Conservation (phyloP, 768 basidiomycete genomes). For the Termitomyces sp. region DNA sequence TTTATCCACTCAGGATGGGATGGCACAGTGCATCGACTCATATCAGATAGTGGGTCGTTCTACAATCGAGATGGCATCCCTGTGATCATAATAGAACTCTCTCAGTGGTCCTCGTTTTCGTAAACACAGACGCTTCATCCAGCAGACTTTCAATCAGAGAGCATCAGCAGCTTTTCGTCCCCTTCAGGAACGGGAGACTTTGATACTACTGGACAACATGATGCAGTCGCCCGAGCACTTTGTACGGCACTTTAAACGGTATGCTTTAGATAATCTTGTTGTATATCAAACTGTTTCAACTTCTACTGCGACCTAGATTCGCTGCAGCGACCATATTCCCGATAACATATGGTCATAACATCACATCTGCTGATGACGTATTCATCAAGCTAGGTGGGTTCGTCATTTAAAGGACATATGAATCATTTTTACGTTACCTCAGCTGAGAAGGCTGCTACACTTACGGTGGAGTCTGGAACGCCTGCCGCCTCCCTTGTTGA, state of each 20-base stretch:
- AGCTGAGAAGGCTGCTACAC: constrained; percentile 42
- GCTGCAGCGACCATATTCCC: constrained; percentile 43
- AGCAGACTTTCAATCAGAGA: constrained; percentile 42
- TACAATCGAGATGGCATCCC: background rate
- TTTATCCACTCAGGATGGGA: constrained; percentile 34
- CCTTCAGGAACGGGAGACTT: constrained; percentile 37
- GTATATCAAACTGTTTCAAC: background rate
- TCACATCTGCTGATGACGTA: constrained; percentile 37
- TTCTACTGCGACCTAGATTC: constrained; percentile 25
- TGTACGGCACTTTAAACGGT: constrained; percentile 41
- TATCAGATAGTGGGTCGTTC: constrained; percentile 35
- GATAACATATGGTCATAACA: constrained; percentile 43
- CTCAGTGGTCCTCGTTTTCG: constrained; percentile 45
- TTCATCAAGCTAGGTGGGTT: constrained; percentile 38
- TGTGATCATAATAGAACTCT: background rate
- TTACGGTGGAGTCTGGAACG: constrained; percentile 41
- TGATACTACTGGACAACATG: constrained; percentile 36
- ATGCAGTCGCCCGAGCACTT: constrained; percentile 32
- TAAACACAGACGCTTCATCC: constrained; percentile 47
- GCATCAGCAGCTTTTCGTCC: constrained; percentile 33
- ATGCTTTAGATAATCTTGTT: background rate
- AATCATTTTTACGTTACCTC: constrained; percentile 6
- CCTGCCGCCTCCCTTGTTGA: constrained; percentile 45
- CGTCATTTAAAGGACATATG: background rate
- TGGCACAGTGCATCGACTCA: constrained; percentile 45